Evolutionary conservation across 2,329 filamentous ascomycete species (phyloP), one percentile per base, ranked within the genome.

Genomic region (Stagonosporopsis cucurbitacearum): DNA sequence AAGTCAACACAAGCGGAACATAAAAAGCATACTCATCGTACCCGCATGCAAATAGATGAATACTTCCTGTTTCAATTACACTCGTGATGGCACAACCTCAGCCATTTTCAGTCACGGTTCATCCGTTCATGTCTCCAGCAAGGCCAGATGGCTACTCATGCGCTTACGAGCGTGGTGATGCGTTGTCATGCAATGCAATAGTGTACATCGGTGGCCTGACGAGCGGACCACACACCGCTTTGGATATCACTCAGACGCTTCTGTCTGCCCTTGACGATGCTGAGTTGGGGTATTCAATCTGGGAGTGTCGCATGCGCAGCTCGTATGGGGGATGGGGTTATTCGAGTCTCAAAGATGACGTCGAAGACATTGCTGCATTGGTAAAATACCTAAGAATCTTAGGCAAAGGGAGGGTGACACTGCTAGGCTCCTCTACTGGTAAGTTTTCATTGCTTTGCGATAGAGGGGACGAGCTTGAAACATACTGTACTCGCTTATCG

Each of bases 281-380:
- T 13, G 20, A 43, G 3, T 19, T 55, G 2, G 26, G 47, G 13
- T 65, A 61, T 22, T 56, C 51, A 3, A 37, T 61, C 7, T 67
- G 63, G 58, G 58, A 65, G 8, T 57, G 61, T 20, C 59, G 63
- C n/a, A 65, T 63, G 59, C 60, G 59, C 8, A 65, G 59, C 20
- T 62, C 59, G 13, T 65, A 67, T 39, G 58, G 57, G 2, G 60
- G 63, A 0, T 65, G 62, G 40, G 63, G 62, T 4, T 58, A 59
- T 37, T 64, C 60, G 9, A 65, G 58, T 36, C 45, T 65, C 4
- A 43, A 47, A n/a, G 57, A 65, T 7, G 61, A 67, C 35, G 59
- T 41, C 1, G 50, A 60, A 30, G 61, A 64, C 28, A 43, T 64
- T 13, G 45, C 48, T 25, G 56, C 50, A n/a, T 22, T 65, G n/a